phyloP scores from a whole-genome alignment of 176 grass and related monocot species.

The Dactylis glomerata region DNA sequence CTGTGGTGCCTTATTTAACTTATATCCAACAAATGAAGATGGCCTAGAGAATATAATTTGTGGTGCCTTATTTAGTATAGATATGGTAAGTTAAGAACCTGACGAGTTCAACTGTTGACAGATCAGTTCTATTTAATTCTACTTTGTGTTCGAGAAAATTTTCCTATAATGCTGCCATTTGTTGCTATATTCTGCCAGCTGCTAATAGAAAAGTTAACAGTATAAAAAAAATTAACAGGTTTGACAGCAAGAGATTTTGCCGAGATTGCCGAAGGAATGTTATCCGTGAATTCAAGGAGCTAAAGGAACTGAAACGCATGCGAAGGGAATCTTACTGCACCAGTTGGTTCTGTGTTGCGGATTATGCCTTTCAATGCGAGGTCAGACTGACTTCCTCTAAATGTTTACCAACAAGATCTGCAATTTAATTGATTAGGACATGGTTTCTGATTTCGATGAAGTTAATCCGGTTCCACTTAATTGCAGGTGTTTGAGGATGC shows the following conservation, averaged over 20 bases:
- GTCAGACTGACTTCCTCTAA: constrained; percentile 39
- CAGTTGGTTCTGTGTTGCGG: constrained; percentile 83
- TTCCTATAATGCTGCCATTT: neutral
- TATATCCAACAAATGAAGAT: constrained; percentile 29
- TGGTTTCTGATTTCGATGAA: neutral
- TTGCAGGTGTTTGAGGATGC: constrained; percentile 84
- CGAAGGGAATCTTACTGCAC: constrained; percentile 73
- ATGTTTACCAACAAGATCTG: constrained; percentile 2
- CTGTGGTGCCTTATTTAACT: too few relatives aligned
- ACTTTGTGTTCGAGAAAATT: neutral
- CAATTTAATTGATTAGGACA: neutral
- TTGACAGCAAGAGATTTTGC: constrained; percentile 98
- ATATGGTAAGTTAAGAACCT: neutral
- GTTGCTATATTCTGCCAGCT: constrained; percentile 7
- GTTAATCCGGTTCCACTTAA: constrained; percentile 28
- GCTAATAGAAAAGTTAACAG: neutral
- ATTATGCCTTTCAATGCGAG: constrained; percentile 90
- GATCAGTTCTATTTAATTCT: constrained; percentile 9
- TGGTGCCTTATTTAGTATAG: neutral
- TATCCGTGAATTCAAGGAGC: constrained; percentile 93
- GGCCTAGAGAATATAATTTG: neutral
- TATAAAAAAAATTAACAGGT: constrained; percentile 47
- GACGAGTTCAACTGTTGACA: neutral
- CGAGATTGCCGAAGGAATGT: constrained; percentile 96
- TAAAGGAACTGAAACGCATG: constrained; percentile 89